These are phyloP conservation scores for Bruguiera hainesii DNA, from an alignment of 441 rosid species.

Conservation along the genomic window DNA sequence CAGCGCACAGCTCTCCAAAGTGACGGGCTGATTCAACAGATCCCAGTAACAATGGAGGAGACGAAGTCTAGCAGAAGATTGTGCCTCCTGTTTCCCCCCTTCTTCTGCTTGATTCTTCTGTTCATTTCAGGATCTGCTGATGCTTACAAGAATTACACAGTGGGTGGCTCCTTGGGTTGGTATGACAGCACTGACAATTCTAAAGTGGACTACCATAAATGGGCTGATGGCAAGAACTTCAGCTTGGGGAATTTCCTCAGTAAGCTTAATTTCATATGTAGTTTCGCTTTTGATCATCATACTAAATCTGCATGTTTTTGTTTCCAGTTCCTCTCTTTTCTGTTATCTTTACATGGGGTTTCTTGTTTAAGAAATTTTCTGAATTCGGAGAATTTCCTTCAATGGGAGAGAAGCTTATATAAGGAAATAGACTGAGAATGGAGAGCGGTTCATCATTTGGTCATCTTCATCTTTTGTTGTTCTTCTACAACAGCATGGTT, in stretches of 20 bases:
- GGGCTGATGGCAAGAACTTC: conserved; percentile 73
- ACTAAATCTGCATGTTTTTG: too few relatives aligned
- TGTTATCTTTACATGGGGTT: background rate
- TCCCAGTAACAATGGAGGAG: conserved; percentile 25
- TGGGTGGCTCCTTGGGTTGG: conserved; percentile 84
- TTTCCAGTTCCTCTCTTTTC: too few relatives aligned
- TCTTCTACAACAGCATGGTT: too few relatives aligned
- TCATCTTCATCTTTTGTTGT: too few relatives aligned
- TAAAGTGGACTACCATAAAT: conserved; percentile 68
- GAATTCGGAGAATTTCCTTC: too few relatives aligned
- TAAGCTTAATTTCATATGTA: conserved; percentile 33
- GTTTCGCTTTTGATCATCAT: background rate
- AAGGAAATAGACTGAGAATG: too few relatives aligned
- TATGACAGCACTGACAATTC: conserved; percentile 47
- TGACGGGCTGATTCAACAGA: background rate
- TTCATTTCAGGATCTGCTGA: conserved; percentile 31
- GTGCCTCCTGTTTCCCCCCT: conserved; percentile 22
- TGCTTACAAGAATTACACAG: conserved; percentile 88
- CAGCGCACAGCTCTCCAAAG: background rate
- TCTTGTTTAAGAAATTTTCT: too few relatives aligned
- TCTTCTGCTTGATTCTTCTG: conserved; percentile 11
- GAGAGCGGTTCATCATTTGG: too few relatives aligned
- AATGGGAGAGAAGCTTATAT: too few relatives aligned
- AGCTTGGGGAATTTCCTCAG: conserved; percentile 92
- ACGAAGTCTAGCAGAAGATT: background rate